These are phyloP conservation scores for Cladosporium oxysporum DNA, from an alignment of 2,329 filamentous ascomycete genomes.

Conservation along the genomic window DNA sequence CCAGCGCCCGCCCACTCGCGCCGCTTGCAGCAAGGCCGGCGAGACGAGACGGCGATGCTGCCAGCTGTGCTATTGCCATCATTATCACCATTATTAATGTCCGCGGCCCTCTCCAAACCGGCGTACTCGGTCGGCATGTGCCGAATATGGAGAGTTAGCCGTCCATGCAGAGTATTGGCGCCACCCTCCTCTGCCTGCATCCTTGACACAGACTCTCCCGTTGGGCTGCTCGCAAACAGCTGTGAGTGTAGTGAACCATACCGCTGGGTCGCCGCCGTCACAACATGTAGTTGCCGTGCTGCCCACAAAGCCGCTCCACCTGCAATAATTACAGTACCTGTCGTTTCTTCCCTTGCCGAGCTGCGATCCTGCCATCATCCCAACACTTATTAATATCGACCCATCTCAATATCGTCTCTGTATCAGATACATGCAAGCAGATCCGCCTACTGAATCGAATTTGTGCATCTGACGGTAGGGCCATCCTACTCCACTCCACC, in stretches of 20 bases:
- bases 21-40: background rate
- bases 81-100: background rate
- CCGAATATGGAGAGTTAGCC: constrained; percentile 12
- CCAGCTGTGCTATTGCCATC: background rate
- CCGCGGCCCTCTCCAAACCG: background rate
- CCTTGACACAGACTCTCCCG: constrained; percentile 21
- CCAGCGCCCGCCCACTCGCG: background rate
- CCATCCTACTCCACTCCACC: constrained; percentile 7
- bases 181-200: constrained; percentile 17
- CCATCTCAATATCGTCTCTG: background rate
- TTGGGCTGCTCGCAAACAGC: constrained; percentile 20
- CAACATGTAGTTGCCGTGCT: constrained; percentile 18
- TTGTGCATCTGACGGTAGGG: constrained; percentile 5
- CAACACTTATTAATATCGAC: background rate
- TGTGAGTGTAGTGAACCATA: constrained; percentile 19
- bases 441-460: background rate
- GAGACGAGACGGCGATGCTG: background rate
- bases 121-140: background rate
- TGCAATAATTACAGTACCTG: background rate
- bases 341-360: background rate
- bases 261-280: constrained; percentile 20
- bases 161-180: constrained; percentile 17
- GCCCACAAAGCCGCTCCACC: constrained; percentile 16
- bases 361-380: background rate
- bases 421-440: background rate